Percentiles rank a stretch among this genome's conserved stretches.
Evolutionary conservation across 176 grass and related monocot genomes (phyloP).

Genomic region (Carex parvula): DNA sequence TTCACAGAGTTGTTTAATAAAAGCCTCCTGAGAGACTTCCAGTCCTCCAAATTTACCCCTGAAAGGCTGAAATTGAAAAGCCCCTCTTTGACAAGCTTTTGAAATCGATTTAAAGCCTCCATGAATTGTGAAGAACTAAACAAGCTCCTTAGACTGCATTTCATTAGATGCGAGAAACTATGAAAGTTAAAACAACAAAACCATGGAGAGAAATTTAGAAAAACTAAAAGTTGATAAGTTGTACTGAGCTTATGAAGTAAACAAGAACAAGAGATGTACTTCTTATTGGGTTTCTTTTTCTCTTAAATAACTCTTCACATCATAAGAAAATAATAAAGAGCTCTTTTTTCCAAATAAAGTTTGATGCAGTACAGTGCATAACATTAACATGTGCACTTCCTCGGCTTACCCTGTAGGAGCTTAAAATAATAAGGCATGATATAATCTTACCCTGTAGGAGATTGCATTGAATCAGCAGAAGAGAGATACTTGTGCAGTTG

Average conservation of each 20-base stretch:
- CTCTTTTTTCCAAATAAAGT: not conserved
- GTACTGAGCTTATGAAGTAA: not conserved
- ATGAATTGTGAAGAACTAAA: constrained; percentile 54
- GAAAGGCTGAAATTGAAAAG: constrained; percentile 36
- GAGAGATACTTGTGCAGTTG: constrained; percentile 55
- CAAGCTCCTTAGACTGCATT: constrained; percentile 55
- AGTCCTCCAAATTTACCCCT: constrained; percentile 34
- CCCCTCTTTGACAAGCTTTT: constrained; percentile 54
- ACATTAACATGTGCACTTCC: not conserved
- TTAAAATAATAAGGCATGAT: not conserved
- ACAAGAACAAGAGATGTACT: not conserved
- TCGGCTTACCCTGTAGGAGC: too few species aligned
- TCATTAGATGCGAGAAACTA: constrained; percentile 21
- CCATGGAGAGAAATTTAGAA: not conserved
- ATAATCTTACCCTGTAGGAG: constrained; percentile 45
- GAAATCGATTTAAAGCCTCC: constrained; percentile 51
- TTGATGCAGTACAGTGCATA: not conserved
- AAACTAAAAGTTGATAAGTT: not conserved
- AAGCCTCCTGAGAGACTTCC: constrained; percentile 38
- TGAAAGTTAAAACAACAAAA: constrained; percentile 20
- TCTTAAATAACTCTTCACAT: not conserved
- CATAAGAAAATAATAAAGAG: not conserved
- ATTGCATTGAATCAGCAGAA: constrained; percentile 34
- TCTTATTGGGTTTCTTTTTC: not conserved
- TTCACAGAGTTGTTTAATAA: constrained; percentile 38